These are phyloP conservation scores for Leccinum ochraceum DNA, from an alignment of 768 basidiomycete species.

Conservation along the genomic window DNA sequence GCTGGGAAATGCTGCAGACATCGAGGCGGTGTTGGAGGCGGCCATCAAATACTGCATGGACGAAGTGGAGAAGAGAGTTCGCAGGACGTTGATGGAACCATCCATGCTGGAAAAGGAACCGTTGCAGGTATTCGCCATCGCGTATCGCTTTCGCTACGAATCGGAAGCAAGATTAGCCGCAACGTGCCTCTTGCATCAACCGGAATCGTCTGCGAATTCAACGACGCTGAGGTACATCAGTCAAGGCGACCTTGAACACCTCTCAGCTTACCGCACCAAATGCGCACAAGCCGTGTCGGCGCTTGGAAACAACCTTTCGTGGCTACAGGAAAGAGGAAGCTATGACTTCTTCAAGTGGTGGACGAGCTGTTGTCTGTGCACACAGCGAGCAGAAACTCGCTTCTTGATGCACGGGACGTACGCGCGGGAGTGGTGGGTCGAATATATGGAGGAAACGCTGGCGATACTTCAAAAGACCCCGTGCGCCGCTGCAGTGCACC, in stretches of 20 bases:
- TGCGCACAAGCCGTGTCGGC: constrained; percentile 21
- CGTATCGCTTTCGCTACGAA: constrained; percentile 32
- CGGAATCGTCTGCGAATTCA: constrained; percentile 5
- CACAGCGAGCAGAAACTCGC: constrained; percentile 22
- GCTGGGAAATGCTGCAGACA: constrained; percentile 15
- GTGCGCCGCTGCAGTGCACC: constrained; percentile 20
- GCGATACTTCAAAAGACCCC: constrained; percentile 24
- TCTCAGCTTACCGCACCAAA: constrained; percentile 22
- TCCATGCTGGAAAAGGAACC: constrained; percentile 31
- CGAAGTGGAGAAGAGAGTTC: constrained; percentile 25
- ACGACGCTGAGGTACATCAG: constrained; percentile 8
- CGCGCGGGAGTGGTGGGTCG: constrained; percentile 34
- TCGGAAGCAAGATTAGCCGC: constrained; percentile 35
- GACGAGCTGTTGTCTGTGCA: constrained; percentile 29
- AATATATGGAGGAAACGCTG: constrained; percentile 32
- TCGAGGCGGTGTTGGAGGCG: constrained; percentile 29
- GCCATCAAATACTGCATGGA: constrained; percentile 36
- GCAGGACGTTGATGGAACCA: constrained; percentile 27
- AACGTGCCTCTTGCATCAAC: constrained; percentile 23
- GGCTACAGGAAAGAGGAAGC: constrained; percentile 26
- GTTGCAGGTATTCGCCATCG: constrained; percentile 36
- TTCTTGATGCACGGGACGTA: constrained; percentile 29
- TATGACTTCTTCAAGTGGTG: constrained; percentile 31
- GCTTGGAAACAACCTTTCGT: constrained; percentile 23
- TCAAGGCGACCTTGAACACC: constrained; percentile 13